Evolutionary conservation across 331 rosid genomes (phyloP).

Genomic region (Pyracantha coccinea): DNA sequence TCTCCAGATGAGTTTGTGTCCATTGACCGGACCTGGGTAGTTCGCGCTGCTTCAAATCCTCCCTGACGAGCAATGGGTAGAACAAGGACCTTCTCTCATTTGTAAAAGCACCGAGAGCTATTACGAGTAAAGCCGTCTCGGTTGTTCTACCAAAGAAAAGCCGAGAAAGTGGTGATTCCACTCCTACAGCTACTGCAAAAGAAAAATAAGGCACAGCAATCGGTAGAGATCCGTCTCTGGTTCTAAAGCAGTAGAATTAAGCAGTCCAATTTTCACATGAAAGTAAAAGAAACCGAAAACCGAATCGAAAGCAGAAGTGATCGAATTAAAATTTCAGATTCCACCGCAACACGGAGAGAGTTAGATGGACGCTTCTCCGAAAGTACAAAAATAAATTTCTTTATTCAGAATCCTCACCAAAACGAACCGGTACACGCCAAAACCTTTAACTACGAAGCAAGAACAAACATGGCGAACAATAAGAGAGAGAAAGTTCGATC

Average conservation of each 20-base stretch:
- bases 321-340: slow-evolving; percentile 18
- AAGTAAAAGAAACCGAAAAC: background rate
- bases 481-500: slow-evolving; percentile 41
- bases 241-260: slow-evolving; percentile 30
- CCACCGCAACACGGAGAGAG: slow-evolving; percentile 42
- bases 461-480: slow-evolving; percentile 1
- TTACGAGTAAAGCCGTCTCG: slow-evolving; percentile 44
- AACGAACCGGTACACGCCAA: slow-evolving; percentile 68
- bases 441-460: slow-evolving; percentile 49
- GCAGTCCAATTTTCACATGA: slow-evolving; percentile 26
- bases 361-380: slow-evolving; percentile 35
- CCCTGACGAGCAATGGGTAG: slow-evolving; percentile 53
- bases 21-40: slow-evolving; percentile 46
- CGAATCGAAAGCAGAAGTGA: background rate
- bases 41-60: slow-evolving; percentile 88
- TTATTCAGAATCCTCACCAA: slow-evolving; percentile 92
- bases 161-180: slow-evolving; percentile 18
- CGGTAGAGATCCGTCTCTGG: slow-evolving; percentile 82
- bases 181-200: slow-evolving; percentile 59
- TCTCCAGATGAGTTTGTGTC: slow-evolving; percentile 78
- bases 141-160: slow-evolving; percentile 24
- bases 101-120: slow-evolving; percentile 29
- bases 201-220: slow-evolving; percentile 49
- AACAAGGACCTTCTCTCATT: slow-evolving; percentile 34
- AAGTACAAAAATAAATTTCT: slow-evolving; percentile 59